Conservation (phyloP, 345 rosid species). For the Salix viminalis region DNA sequence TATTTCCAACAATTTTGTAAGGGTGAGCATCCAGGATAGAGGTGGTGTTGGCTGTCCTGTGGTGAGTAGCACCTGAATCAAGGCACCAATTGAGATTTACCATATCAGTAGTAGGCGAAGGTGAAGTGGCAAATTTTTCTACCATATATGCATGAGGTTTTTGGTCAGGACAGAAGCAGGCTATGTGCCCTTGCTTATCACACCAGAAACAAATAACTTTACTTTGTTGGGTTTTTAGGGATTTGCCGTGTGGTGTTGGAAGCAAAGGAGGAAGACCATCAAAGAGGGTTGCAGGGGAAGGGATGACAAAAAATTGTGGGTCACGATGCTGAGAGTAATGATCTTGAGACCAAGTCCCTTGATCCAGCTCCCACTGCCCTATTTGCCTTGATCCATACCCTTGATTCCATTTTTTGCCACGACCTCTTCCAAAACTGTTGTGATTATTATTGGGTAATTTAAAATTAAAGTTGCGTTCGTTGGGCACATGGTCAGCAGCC, state of each 20-base stretch:
- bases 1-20: not conserved
- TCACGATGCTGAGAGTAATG: not conserved
- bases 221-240: not conserved
- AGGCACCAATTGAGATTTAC: not conserved
- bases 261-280: not conserved
- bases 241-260: not conserved
- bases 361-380: not conserved
- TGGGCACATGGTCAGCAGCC: not conserved
- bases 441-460: not conserved
- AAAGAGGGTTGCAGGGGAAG: not conserved
- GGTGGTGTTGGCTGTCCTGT: not conserved
- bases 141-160: not conserved
- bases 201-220: not conserved
- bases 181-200: not conserved
- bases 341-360: not conserved
- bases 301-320: fast-evolving
- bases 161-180: fast-evolving
- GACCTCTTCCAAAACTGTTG: not conserved
- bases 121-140: not conserved
- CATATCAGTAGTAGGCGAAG: too few relatives aligned
- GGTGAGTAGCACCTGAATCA: not conserved
- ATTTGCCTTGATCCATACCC: not conserved
- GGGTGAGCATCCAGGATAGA: fast-evolving
- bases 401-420: not conserved
- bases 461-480: fast-evolving